Evolutionary conservation across 2,329 filamentous ascomycete genomes (phyloP), one percentile per base, ranked within the genome.

Genomic region (Aphanocladium album): DNA sequence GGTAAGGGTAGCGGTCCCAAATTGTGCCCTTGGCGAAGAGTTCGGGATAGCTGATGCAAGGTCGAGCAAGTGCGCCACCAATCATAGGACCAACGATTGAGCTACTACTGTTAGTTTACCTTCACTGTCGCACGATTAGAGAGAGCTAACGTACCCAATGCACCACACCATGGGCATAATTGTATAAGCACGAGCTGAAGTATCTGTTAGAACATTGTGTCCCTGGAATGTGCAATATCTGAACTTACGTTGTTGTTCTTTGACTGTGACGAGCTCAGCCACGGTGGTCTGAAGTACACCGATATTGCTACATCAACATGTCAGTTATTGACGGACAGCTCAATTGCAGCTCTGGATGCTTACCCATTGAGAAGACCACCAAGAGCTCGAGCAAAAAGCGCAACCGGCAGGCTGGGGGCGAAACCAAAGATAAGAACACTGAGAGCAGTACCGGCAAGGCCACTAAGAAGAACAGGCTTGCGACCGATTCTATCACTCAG

Each of bases 81-180:
- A 98, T 89, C 72, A 90, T 89, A 52, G 93, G 93, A 37, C 95
- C 95, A 67, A 97, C 82, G 68, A 98, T 96, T 30, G 93, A 96
- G 68, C 89, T 91, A 68, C 67, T 30, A 3, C 25, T 33, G 58
- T 64, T 35, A 68, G 71, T 66, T 19, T 62, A 68, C 72, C 64
- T 74, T 70, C n/a, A n/a, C n/a, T 60, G 58, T 53, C 23, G 41
- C 46, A 25, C 12, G 9, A 21, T 19, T 8, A 17, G 19, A 12
- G 27, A 3, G n/a, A 49, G 5, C 21, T 35, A 53, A 76, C 80
- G 76, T 79, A 91, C 81, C 95, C 95, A 70, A 99, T 83, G 72
- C 93, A 97, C 95, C 95, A 99, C 27, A 98, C 91, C 72, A 96
- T 91, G 7, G 95, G 95, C 92, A 99, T 97, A 67, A 98, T 93